A percentile compares a stretch with the other conserved stretches of the same genome.
phyloP scores from a whole-genome alignment of 2,329 filamentous ascomycete species.

The Aspergillus pseudoterreus region DNA sequence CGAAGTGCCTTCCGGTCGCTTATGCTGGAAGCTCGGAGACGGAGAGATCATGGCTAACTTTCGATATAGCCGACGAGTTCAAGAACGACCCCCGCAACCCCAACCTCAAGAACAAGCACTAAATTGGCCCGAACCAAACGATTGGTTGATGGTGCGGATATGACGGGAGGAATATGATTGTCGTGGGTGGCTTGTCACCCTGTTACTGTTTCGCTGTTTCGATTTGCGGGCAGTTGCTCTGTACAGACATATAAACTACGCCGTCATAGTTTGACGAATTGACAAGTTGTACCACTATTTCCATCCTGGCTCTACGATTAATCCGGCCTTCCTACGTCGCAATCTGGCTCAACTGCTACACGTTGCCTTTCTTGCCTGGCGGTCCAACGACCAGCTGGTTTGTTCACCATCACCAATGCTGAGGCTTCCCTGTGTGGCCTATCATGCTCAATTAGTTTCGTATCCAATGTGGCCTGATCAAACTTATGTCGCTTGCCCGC shows the following conservation, averaged over 20 bases:
- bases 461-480: no score
- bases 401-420: no score
- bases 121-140: conserved; percentile 16
- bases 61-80: conserved; percentile 73
- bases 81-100: conserved; percentile 93
- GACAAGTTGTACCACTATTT: conserved; percentile 38
- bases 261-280: conserved; percentile 33
- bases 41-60: conserved; percentile 15
- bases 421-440: no score
- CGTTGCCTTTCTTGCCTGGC: no score
- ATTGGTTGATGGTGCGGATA: conserved; percentile 15
- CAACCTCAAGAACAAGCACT: conserved; percentile 40
- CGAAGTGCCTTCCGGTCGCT: no score
- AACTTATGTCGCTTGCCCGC: no score
- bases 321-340: no score
- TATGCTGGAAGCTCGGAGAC: no score
- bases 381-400: no score
- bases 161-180: conserved; percentile 13
- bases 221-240: conserved; percentile 29
- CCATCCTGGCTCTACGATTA: neutral
- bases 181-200: conserved; percentile 17
- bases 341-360: no score
- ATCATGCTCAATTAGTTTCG: no score
- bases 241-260: conserved; percentile 40
- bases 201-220: conserved; percentile 20